Base-by-base conservation (phyloP, 441 rosid genomes). In the Populus hybrid region DNA sequence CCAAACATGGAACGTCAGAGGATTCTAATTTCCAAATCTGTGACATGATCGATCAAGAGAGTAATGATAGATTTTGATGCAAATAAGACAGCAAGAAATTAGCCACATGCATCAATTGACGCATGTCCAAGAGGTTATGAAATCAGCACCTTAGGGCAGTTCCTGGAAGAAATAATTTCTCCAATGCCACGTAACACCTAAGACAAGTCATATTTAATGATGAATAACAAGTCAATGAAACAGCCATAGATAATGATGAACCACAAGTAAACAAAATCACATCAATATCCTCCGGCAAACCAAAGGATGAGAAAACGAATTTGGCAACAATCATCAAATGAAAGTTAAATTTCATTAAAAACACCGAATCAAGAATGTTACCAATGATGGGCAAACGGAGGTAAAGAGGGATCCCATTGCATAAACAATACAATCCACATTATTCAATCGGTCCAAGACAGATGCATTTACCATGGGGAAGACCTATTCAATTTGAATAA, bases 351-450 rank as follows among this genome's bases (percentile, higher is more conserved):
- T 40, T 72, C 35, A 34, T 23, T 64, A 64, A 40, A 40, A 72
- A 3, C 18, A 54, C 8, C 35, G 0, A 68, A 20, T 36, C 38
- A 40, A 74, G 73, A 68, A 67, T 70, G 78, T 81, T 85, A 95
- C 99, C 93, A 93, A 69, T 42, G 99, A 93, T 65, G 99, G 98
- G 86, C 99, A 95, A 76, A 93, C 76, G 78, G 99, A 95, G 78
- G 98, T 93, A 82, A 95, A 95, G 21, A 95, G 87, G 36, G 99
- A 95, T 54, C 98, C 99, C 99, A 95, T 95, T 65, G 97, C 95
- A 85, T 95, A 95, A 78, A 95, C 86, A 76, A 95, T 88, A 88
- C 98, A 92, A 77, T 93, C 97, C 76, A 92, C 97, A 12, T 80
- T 84, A 69, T 78, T 86, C 82, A 95, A 83, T 87, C 91, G 97